Evolutionary conservation across 495 filamentous ascomycete genomes (phyloP), one percentile per base, ranked within the genome.

Genomic region (Chaetomium tenue): DNA sequence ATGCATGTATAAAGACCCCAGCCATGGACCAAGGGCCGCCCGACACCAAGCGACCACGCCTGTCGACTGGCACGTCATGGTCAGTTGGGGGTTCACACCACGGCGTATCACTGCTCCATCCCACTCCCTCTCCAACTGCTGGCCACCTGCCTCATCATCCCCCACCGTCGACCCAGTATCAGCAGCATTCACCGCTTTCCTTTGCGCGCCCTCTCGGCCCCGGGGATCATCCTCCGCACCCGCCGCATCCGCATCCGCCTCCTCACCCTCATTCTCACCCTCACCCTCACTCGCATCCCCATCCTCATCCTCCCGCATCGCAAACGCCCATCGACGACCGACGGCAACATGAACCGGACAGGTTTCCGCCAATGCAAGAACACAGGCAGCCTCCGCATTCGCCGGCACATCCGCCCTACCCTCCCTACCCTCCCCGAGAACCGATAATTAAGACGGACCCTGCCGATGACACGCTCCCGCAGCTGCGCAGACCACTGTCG

Each of bases 21-120:
- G 81, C 75, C 76, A 83, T 83, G 80, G 80, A 83, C 72, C 72
- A 71, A 73, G 76, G 76, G 66, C 75, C 67, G 74, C 77, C 78
- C 67, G 79, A 79, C 68, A 68, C 68, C 66, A 83, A 83, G 72
- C 78, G 80, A 63, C 77, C 76, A 64, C 79, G 80, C 74, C 71
- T 79, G 60, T 75, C 76, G 63, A 68, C 77, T 69, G 71, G 69
- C 69, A 70, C 74, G 63, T 73, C 78, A 73, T 81, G 79, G 79
- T 77, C 80, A 67, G 68, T 65, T 58, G 69, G 70, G 51, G 65
- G 67, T 66, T 69, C 72, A 60, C 78, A 77, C 72, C 75, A 77
- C 73, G 74, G 74, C 67, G 74, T 77, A 61, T 77, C 78, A 40
- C 72, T 82, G 15, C 76, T 78, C 61, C 77, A 80, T 73, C 79